Percentiles rank a stretch among this genome's conserved stretches.
Evolutionary conservation across 768 basidiomycete genomes (phyloP).

Genomic region (Chalciporus piperatus): DNA sequence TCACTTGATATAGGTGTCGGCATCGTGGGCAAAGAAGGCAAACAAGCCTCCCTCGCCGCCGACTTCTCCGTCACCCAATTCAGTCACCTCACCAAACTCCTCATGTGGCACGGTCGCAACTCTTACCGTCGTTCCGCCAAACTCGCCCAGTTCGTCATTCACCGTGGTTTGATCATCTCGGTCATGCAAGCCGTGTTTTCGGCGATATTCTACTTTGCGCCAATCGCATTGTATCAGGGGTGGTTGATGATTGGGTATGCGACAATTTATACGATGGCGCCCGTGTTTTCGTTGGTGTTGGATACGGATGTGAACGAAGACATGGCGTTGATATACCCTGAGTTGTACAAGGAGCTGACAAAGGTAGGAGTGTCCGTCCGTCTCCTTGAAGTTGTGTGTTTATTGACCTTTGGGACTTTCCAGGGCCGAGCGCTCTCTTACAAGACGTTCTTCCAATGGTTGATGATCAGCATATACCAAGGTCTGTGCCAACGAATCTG

Average conservation of each 20-base stretch:
- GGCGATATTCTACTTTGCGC: conserved; percentile 89
- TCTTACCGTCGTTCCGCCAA: conserved; percentile 98
- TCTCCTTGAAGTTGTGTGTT: neutral
- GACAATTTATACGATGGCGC: conserved; percentile 96
- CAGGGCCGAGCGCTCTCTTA: conserved; percentile 92
- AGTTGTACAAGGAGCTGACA: conserved; percentile 95
- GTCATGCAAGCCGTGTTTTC: conserved; percentile 98
- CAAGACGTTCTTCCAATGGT: conserved; percentile 98
- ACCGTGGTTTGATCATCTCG: conserved; percentile 94
- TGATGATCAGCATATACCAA: conserved; percentile 97
- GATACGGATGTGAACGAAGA: conserved; percentile 97
- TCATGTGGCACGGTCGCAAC: conserved; percentile 98
- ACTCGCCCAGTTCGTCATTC: conserved; percentile 97
- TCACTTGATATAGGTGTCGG: conserved; percentile 67
- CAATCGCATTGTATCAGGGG: conserved; percentile 96
- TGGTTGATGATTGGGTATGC: conserved; percentile 98
- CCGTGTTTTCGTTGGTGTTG: conserved; percentile 94
- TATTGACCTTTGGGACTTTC: neutral
- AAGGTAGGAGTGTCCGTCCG: conserved; percentile 55
- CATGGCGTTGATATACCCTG: conserved; percentile 91
- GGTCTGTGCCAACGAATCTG: conserved; percentile 43
- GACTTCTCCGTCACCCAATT: conserved; percentile 99
- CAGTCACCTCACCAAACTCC: conserved; percentile 90
- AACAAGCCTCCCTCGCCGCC: conserved; percentile 97
- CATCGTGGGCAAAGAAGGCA: conserved; percentile 98